phyloP scores from a whole-genome alignment of 2,329 filamentous ascomycete genomes.

The Alternaria novae-zelandiae region DNA sequence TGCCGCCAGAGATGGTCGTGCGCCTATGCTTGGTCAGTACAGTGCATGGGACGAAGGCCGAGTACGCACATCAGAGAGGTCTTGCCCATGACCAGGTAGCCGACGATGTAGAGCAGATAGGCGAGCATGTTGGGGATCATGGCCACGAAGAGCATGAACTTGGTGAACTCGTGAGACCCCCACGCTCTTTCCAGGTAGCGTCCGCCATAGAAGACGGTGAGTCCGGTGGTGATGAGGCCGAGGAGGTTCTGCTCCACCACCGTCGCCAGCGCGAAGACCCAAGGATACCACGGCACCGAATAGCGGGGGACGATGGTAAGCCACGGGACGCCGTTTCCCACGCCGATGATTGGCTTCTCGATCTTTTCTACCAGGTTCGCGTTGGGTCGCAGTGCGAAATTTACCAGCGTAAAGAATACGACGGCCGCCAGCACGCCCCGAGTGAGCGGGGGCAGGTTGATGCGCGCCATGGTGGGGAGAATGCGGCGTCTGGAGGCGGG shows the following conservation, averaged over 20 bases:
- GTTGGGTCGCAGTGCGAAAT: constrained; percentile 71
- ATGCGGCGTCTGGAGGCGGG: background rate
- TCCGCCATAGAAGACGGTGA: constrained; percentile 88
- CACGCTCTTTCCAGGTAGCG: constrained; percentile 95
- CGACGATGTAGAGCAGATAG: constrained; percentile 75
- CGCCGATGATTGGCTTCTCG: constrained; percentile 48
- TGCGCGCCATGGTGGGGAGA: constrained; percentile 68
- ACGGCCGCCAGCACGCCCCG: constrained; percentile 79
- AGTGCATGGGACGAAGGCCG: background rate
- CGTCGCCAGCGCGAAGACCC: constrained; percentile 86
- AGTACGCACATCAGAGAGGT: constrained; percentile 70
- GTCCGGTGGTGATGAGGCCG: constrained; percentile 76
- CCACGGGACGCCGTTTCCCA: constrained; percentile 77
- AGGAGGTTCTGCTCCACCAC: constrained; percentile 94
- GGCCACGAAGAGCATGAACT: constrained; percentile 80
- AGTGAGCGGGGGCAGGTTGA: constrained; percentile 93
- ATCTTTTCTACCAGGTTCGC: constrained; percentile 55
- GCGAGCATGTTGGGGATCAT: constrained; percentile 81
- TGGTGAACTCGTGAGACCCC: constrained; percentile 89
- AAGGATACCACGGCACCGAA: constrained; percentile 81
- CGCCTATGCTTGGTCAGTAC: constrained; percentile 56
- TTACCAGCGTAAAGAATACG: constrained; percentile 79
- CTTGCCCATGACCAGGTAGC: constrained; percentile 72
- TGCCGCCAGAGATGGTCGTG: constrained; percentile 84
- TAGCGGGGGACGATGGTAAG: constrained; percentile 83